These are phyloP conservation scores for Chimonanthus salicifolius DNA, from an alignment of 164 flowering plant species.

Conservation along the genomic window DNA sequence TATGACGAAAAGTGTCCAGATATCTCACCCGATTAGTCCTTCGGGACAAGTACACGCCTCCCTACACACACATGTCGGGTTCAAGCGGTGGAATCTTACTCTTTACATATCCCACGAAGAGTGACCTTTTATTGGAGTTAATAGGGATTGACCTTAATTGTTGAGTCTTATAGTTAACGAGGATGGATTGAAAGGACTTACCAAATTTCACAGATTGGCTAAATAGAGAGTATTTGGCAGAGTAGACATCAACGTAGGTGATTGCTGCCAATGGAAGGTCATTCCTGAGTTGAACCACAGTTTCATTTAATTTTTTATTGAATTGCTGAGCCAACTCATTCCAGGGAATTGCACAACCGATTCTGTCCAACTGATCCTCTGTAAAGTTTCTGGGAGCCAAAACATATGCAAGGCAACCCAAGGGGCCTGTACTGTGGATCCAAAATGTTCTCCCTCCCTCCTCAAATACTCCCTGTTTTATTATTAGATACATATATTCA, in stretches of 20 bases:
- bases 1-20: no score
- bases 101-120: no score
- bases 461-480: slow-evolving; percentile 24
- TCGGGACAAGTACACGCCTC: no score
- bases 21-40: no score
- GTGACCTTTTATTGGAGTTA: no score
- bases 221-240: slow-evolving; percentile 43
- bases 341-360: slow-evolving; percentile 41
- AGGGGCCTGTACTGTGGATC: slow-evolving; percentile 63
- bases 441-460: slow-evolving; percentile 50
- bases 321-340: slow-evolving; percentile 45
- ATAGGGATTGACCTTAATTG: no score
- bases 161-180: no score
- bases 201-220: slow-evolving; percentile 23
- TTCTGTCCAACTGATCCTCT: slow-evolving; percentile 28
- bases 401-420: slow-evolving; percentile 50
- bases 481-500: no score
- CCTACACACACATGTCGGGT: no score
- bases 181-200: not conserved
- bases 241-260: slow-evolving; percentile 52
- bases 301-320: slow-evolving; percentile 32
- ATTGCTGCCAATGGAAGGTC: slow-evolving; percentile 37
- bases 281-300: slow-evolving; percentile 30
- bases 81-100: no score
- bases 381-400: slow-evolving; percentile 23